Conservation (phyloP, 208 protist species). For the Acanthamoeba culbertsoni region DNA sequence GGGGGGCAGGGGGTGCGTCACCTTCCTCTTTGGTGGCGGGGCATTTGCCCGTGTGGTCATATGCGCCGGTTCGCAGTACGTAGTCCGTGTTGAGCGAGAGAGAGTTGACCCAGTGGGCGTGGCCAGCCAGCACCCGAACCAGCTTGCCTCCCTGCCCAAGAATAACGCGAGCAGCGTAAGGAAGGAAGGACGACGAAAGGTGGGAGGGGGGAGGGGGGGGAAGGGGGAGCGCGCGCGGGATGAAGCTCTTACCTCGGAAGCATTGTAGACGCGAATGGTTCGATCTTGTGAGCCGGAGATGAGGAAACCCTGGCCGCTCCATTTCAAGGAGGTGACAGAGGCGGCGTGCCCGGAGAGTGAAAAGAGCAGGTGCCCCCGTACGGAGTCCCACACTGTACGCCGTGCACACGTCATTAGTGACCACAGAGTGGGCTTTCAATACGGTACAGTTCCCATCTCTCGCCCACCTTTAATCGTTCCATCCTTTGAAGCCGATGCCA, state of each 20-base stretch:
- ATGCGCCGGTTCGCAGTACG: conserved; percentile 93
- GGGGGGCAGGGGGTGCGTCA: too few species aligned
- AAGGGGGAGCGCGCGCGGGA: not conserved
- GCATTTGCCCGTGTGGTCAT: conserved; percentile 89
- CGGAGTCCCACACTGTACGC: conserved; percentile 80
- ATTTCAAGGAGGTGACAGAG: conserved; percentile 95
- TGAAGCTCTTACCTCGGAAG: conserved; percentile 78
- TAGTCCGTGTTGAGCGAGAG: conserved; percentile 97
- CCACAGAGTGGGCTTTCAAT: too few species aligned
- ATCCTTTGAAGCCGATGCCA: conserved; percentile 94
- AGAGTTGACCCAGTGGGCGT: conserved; percentile 99
- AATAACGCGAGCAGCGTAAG: not conserved
- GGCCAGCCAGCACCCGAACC: conserved; percentile 89
- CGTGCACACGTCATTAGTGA: conserved; percentile 80
- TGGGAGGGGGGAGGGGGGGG: not conserved
- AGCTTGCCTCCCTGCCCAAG: conserved; percentile 70
- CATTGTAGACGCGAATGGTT: conserved; percentile 95
- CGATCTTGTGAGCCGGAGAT: conserved; percentile 96
- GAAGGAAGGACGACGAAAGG: not conserved
- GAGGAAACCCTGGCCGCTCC: conserved; percentile 94
- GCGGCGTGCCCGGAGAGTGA: conserved; percentile 94
- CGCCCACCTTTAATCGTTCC: conserved; percentile 91
- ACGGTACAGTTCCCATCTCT: too few species aligned
- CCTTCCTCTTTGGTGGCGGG: conserved; percentile 28
- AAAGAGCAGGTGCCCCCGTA: conserved; percentile 70